These are phyloP conservation scores for Aspergillus costaricaensis DNA, from an alignment of 2,329 filamentous ascomycete species.

Conservation along the genomic window DNA sequence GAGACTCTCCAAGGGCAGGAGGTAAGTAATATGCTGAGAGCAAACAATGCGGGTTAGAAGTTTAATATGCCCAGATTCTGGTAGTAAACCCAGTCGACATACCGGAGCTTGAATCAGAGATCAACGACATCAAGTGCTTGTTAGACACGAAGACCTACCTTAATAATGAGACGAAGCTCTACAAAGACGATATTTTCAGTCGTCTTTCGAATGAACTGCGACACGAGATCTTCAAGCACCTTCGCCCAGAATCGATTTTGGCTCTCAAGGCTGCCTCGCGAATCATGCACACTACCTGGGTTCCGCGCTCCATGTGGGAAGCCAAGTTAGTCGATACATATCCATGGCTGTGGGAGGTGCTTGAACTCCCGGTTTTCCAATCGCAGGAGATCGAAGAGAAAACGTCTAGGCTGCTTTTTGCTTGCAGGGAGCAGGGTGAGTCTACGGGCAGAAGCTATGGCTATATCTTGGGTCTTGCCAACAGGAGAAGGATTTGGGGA, in stretches of 20 bases:
- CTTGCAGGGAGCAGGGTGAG: not conserved
- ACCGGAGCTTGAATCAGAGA: not conserved
- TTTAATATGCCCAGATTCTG: not conserved
- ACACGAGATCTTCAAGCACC: not conserved
- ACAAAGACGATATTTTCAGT: not conserved
- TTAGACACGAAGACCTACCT: not conserved
- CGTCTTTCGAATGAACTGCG: not conserved
- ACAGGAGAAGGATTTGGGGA: constrained; percentile 9
- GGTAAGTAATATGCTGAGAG: not conserved
- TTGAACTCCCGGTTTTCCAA: not conserved
- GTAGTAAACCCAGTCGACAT: not conserved
- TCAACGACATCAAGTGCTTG: not conserved
- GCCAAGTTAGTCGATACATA: not conserved
- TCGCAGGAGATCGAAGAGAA: not conserved
- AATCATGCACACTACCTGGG: not conserved
- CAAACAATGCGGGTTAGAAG: no score
- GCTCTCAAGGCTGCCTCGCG: constrained; percentile 1
- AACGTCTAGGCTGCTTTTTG: not conserved
- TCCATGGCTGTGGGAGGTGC: constrained; percentile 8
- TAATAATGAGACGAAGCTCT: not conserved
- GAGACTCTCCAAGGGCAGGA: not conserved
- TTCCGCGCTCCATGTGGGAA: not conserved
- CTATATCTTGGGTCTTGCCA: constrained; percentile 3
- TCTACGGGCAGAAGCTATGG: not conserved
- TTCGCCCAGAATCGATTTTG: not conserved